phyloP scores from a whole-genome alignment of 768 basidiomycete species.

The Lactarius hengduanensis region DNA sequence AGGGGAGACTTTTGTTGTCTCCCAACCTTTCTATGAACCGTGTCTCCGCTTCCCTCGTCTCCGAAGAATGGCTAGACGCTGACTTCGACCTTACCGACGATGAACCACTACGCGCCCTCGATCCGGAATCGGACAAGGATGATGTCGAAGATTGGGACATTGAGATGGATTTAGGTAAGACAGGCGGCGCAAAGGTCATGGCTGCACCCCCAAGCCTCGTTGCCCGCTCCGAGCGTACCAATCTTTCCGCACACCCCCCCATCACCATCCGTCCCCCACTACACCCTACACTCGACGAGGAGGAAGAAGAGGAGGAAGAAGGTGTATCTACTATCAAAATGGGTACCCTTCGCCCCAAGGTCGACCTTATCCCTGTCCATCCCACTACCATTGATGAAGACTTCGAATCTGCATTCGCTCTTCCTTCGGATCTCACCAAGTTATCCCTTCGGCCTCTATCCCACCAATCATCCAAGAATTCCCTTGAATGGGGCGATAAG shows the following conservation, averaged over 20 bases:
- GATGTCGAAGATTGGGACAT: slow-evolving; percentile 79
- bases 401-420: slow-evolving; percentile 77
- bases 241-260: slow-evolving; percentile 40
- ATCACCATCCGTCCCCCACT: slow-evolving; percentile 70
- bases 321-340: slow-evolving; percentile 85
- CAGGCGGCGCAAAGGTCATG: slow-evolving; percentile 50
- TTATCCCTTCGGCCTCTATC: slow-evolving; percentile 79
- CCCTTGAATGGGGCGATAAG: slow-evolving; percentile 83
- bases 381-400: slow-evolving; percentile 56
- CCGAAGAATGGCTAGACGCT: slow-evolving; percentile 84
- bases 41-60: slow-evolving; percentile 55
- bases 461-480: slow-evolving; percentile 78
- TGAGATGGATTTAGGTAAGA: slow-evolving; percentile 66
- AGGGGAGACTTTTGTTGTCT: slow-evolving; percentile 28
- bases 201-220: slow-evolving; percentile 41
- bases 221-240: slow-evolving; percentile 41
- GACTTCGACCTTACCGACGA: slow-evolving; percentile 86
- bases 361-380: slow-evolving; percentile 34
- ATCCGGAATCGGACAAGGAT: slow-evolving; percentile 60
- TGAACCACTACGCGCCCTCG: slow-evolving; percentile 58
- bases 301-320: slow-evolving; percentile 76
- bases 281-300: slow-evolving; percentile 44
- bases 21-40: slow-evolving; percentile 46
- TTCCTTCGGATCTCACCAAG: slow-evolving; percentile 77
- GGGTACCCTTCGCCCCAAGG: slow-evolving; percentile 42